These are phyloP conservation scores for Dipteronia sinensis DNA, from an alignment of 345 rosid species.

Conservation along the genomic window DNA sequence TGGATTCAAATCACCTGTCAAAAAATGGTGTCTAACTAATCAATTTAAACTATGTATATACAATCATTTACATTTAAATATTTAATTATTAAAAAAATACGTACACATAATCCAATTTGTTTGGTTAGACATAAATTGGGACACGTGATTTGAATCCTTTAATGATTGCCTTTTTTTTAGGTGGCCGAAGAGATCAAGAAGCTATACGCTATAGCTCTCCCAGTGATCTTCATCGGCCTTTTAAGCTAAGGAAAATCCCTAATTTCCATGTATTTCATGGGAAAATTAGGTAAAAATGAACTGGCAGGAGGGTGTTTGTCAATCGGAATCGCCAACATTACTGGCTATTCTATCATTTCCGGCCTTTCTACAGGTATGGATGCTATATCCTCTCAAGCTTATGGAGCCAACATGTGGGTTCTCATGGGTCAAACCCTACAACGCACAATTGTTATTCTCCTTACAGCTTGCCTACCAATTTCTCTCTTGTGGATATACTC, in stretches of 20 bases:
- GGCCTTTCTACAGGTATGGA: conserved; percentile 66
- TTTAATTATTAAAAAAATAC: too few relatives aligned
- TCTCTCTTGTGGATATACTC: conserved; percentile 48
- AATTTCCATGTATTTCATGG: conserved; percentile 53
- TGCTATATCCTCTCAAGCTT: conserved; percentile 61
- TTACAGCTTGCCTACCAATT: conserved; percentile 48
- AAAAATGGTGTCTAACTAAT: too few relatives aligned
- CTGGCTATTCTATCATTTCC: conserved; percentile 53
- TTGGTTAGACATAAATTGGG: too few relatives aligned
- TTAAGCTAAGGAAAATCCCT: conserved; percentile 49
- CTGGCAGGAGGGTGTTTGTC: conserved; percentile 60
- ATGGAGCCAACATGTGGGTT: conserved; percentile 53
- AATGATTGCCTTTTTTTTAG: conserved; percentile 25
- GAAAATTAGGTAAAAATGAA: conserved; percentile 52
- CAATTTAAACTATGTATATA: too few relatives aligned
- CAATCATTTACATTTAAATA: too few relatives aligned
- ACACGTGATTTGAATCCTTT: too few relatives aligned
- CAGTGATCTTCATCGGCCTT: conserved; percentile 56
- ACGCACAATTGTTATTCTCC: conserved; percentile 46
- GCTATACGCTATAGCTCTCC: conserved; percentile 46
- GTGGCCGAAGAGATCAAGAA: conserved; percentile 51
- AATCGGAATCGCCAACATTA: conserved; percentile 53
- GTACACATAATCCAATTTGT: too few relatives aligned
- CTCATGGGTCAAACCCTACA: conserved; percentile 61
- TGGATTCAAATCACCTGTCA: too few relatives aligned